These are phyloP conservation scores for Porcisia hertigi DNA, from an alignment of 208 protist species.

Conservation along the genomic window DNA sequence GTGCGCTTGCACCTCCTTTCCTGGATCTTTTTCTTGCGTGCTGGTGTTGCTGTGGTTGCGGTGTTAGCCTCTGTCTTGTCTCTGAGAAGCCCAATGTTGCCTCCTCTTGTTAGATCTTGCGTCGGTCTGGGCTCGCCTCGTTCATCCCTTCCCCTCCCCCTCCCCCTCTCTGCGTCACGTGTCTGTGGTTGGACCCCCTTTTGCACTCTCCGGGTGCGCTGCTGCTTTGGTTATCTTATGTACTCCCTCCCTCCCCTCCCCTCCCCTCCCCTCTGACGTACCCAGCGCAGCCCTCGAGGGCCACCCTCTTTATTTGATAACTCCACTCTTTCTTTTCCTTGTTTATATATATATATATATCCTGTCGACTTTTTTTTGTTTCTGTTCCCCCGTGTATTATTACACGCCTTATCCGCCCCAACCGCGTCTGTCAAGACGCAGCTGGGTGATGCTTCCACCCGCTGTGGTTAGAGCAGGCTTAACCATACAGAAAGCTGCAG, in stretches of 20 bases:
- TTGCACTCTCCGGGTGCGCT: no score
- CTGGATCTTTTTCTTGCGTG: background rate
- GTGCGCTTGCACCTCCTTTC: background rate
- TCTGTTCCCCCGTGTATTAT: background rate
- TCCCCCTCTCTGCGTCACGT: no score
- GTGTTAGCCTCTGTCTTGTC: background rate
- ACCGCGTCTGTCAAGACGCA: background rate
- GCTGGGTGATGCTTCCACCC: background rate
- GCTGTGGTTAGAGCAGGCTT: background rate
- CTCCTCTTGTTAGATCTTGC: background rate
- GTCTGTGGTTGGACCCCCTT: no score
- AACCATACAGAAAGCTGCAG: background rate
- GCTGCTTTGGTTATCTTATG: background rate
- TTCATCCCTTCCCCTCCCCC: background rate
- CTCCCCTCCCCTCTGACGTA: background rate
- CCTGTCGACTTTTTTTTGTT: background rate
- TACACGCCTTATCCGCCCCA: background rate
- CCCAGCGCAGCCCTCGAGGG: background rate
- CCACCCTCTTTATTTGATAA: background rate
- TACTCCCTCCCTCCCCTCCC: background rate
- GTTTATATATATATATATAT: background rate
- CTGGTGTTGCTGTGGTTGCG: background rate
- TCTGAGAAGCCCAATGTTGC: background rate
- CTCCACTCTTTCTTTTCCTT: background rate
- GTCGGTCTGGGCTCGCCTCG: background rate